These are phyloP conservation scores for Darksidea phi DNA, from an alignment of 495 filamentous ascomycete genomes.

Conservation along the genomic window DNA sequence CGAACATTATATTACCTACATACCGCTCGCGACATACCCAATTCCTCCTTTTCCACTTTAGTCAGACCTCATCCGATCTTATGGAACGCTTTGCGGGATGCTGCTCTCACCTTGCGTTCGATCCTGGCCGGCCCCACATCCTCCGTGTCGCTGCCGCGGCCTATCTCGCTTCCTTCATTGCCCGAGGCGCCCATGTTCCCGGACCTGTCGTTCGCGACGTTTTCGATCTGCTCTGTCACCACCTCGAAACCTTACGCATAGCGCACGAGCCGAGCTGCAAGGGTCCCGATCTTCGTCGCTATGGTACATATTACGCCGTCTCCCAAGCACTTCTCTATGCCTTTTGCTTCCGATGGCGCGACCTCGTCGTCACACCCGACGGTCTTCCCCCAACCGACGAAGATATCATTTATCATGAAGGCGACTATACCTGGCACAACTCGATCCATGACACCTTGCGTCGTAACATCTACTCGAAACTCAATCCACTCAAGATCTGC, in stretches of 20 bases:
- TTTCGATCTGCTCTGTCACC: conserved; percentile 68
- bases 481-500: conserved; percentile 96
- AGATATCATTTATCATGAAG: conserved; percentile 55
- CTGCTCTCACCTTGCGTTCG: conserved; percentile 68
- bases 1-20: conserved; percentile 80
- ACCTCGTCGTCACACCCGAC: conserved; percentile 64
- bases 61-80: conserved; percentile 69
- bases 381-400: conserved; percentile 49
- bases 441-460: conserved; percentile 69
- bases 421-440: conserved; percentile 70
- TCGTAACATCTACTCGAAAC: conserved; percentile 73
- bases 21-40: conserved; percentile 83
- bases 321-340: conserved; percentile 90
- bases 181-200: conserved; percentile 76
- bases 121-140: conserved; percentile 60
- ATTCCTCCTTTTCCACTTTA: conserved; percentile 92
- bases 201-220: conserved; percentile 72
- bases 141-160: conserved; percentile 79
- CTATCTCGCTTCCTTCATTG: conserved; percentile 92
- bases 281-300: conserved; percentile 80
- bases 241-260: conserved; percentile 66
- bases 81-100: conserved; percentile 78
- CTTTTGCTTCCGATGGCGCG: conserved; percentile 97
- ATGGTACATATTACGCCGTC: conserved; percentile 80
- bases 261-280: conserved; percentile 66